Conservation (phyloP, 139 green algal species). For the Chlorella sp. region DNA sequence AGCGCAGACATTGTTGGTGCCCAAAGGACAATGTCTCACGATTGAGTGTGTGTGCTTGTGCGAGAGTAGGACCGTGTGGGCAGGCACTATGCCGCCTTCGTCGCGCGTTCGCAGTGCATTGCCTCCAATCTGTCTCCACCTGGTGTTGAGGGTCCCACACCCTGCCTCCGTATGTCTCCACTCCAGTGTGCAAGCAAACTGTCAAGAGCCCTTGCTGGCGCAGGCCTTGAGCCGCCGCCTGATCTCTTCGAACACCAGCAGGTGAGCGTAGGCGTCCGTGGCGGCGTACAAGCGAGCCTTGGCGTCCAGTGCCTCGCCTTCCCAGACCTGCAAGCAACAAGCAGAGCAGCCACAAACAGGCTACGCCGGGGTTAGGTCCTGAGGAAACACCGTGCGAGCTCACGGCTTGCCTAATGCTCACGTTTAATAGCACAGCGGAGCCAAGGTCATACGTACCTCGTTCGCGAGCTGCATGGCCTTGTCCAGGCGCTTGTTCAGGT, state of each 20-base stretch:
- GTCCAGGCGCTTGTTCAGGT: neutral
- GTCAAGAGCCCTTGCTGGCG: no score
- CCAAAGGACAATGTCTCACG: no score
- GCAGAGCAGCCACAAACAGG: neutral
- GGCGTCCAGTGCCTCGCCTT: neutral
- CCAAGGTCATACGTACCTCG: neutral
- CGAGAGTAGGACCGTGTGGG: no score
- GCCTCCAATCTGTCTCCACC: no score
- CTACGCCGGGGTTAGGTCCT: neutral
- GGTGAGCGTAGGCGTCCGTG: conserved; percentile 1
- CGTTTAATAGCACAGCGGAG: neutral
- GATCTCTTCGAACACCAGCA: conserved; percentile 2
- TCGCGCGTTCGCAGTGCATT: no score
- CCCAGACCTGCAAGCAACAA: neutral
- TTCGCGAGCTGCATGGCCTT: neutral
- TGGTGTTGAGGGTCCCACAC: no score
- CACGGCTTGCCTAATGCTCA: neutral
- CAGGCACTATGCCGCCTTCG: no score
- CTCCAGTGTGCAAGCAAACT: no score
- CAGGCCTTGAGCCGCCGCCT: neutral
- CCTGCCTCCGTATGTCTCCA: no score
- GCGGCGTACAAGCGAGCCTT: neutral
- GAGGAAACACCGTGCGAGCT: neutral
- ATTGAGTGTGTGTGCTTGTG: no score
- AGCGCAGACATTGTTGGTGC: no score